Percentiles rank a stretch among this genome's conserved stretches.
phyloP scores from a whole-genome alignment of 306 rosid species.

The Pachyrhizus erosus region DNA sequence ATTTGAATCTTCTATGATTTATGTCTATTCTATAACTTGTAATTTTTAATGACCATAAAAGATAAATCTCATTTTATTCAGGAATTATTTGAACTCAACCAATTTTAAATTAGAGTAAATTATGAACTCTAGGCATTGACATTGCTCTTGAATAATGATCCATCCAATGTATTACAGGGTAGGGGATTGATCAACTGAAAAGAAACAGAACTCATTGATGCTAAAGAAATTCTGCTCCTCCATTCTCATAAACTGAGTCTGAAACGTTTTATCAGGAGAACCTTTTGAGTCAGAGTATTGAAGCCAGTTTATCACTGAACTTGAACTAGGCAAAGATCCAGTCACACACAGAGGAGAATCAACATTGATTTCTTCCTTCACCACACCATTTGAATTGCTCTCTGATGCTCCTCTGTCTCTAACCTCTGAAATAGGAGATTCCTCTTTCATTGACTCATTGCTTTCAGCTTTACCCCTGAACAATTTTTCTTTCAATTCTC shows the following conservation, averaged over 20 bases:
- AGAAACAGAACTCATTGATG: slow-evolving; percentile 65
- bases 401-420: slow-evolving; percentile 46
- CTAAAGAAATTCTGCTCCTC: slow-evolving; percentile 61
- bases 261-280: slow-evolving; percentile 44
- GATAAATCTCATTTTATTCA: background rate
- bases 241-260: slow-evolving; percentile 52
- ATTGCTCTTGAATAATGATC: slow-evolving; percentile 42
- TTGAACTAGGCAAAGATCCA: slow-evolving; percentile 46
- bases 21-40: background rate
- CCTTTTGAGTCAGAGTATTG: slow-evolving; percentile 59
- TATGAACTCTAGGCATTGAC: slow-evolving; percentile 1
- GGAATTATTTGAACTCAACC: background rate
- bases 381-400: slow-evolving; percentile 48
- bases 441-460: slow-evolving; percentile 45
- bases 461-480: slow-evolving; percentile 41
- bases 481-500: slow-evolving; percentile 56
- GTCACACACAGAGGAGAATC: slow-evolving; percentile 50
- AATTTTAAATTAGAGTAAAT: slow-evolving; percentile 8
- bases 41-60: background rate
- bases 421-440: slow-evolving; percentile 48
- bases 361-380: slow-evolving; percentile 56
- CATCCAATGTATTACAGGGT: slow-evolving; percentile 50
- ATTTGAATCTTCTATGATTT: slow-evolving; percentile 4
- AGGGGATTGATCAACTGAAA: slow-evolving; percentile 83
- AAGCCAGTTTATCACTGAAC: slow-evolving; percentile 51